These are phyloP conservation scores for Thermomyces lanuginosus DNA, from an alignment of 2,329 filamentous ascomycete genomes.

Conservation along the genomic window DNA sequence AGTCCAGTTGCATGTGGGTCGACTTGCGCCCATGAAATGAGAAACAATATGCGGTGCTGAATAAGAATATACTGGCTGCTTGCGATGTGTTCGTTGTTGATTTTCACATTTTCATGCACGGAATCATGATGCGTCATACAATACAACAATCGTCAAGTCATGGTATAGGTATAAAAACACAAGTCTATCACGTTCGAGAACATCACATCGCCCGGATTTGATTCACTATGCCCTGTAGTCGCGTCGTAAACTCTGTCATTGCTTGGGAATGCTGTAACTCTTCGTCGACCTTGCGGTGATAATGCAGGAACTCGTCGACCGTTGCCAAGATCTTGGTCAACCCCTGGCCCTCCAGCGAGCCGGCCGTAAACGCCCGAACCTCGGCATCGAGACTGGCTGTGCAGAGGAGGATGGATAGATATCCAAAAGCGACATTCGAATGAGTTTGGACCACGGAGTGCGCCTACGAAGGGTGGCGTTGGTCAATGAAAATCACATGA, in stretches of 20 bases:
- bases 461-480: conserved; percentile 21
- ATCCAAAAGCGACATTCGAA: conserved; percentile 70
- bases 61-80: no score
- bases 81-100: no score
- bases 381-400: conserved; percentile 51
- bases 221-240: conserved; percentile 37
- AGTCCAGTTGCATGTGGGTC: no score
- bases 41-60: no score
- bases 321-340: conserved; percentile 38
- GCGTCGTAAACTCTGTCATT: conserved; percentile 36
- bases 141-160: no score
- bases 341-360: conserved; percentile 30
- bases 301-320: conserved; percentile 45
- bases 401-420: conserved; percentile 68
- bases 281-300: conserved; percentile 43
- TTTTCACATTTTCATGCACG: no score
- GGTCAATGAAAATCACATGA: conserved; percentile 5
- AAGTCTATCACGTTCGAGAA: no score
- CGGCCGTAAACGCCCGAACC: conserved; percentile 28
- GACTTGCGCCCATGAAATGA: no score
- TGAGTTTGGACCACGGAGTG: conserved; percentile 50
- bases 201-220: conserved; percentile 28
- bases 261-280: conserved; percentile 25
- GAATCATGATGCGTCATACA: no score
- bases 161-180: no score